Evolutionary conservation across 768 basidiomycete genomes (phyloP), one percentile per base, ranked within the genome.

Genomic region (Xanthoconium stramineum): DNA sequence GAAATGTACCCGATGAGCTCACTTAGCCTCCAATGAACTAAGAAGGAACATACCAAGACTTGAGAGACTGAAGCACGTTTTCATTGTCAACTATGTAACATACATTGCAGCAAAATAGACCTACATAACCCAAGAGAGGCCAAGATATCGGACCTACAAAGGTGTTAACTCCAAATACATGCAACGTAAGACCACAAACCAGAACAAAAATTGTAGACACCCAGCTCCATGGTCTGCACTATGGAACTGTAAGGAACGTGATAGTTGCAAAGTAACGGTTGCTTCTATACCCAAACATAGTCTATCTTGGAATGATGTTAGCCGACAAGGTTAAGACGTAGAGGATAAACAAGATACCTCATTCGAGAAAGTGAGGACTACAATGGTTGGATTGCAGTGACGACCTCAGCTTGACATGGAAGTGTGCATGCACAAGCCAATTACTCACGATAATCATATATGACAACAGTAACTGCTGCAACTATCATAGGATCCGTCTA

Each of bases 281-380:
- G n/a, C 3, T 42, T 29, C 33, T 54, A 38, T 11, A 63, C 62
- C 61, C 63, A 63, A 35, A 64, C 32, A 35, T 61, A 64, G 1
- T 63, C 56, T 36, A 64, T 10, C 63, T 64, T 50, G 20, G 9
- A 42, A 13, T 13, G 20, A 15, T 8, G 5, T 61, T 28, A 60
- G 42, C 6, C 13, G 15, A 17, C 11, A 3, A 5, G 3, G 24
- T 24, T 24, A 15, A 15, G 2, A 5, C 10, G 3, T 3, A n/a
- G 5, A 32, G 15, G 0, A 24, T 2, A 0, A 24, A 46, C 13
- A 3, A 39, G 9, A 33, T 50, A 58, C 56, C 48, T 60, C 56
- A 10, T 14, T 35, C 5, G 59, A 8, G 38, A 58, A 53, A 14
- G 33, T 60, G n/a, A 58, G 56, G 29, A 50, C 59, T 60, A 24